Evolutionary conservation across 2,329 filamentous ascomycete species (phyloP).

Genomic region (Curvularia lunata): DNA sequence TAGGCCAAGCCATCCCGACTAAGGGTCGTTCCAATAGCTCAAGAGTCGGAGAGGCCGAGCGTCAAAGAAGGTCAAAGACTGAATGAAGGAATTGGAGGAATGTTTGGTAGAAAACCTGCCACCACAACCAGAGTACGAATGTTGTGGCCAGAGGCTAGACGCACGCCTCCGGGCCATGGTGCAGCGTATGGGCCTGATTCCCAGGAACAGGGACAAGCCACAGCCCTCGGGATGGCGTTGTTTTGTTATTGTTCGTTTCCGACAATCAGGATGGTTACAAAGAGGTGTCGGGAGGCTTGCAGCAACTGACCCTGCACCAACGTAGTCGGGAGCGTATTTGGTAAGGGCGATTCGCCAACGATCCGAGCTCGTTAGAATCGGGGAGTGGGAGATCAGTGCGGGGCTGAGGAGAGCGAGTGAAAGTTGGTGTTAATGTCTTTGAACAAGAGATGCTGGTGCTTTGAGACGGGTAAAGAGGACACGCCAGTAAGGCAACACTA

Average conservation of each 20-base stretch:
- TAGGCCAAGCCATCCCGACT: not conserved
- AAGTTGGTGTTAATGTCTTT: not conserved
- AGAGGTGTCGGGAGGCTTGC: constrained; percentile 12
- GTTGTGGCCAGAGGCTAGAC: not conserved
- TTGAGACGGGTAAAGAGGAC: not conserved
- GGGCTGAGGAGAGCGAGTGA: not conserved
- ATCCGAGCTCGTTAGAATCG: not conserved
- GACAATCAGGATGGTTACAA: constrained; percentile 12
- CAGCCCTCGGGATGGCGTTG: not conserved
- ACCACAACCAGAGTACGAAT: not conserved
- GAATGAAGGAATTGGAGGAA: not conserved
- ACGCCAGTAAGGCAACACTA: not conserved
- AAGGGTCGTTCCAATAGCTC: constrained; percentile 5
- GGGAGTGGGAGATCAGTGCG: not conserved
- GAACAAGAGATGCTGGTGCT: not conserved
- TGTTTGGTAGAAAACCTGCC: constrained; percentile 1
- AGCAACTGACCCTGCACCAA: not conserved
- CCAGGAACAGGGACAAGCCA: constrained; percentile 7
- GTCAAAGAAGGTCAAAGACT: not conserved
- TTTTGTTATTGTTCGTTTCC: constrained; percentile 9
- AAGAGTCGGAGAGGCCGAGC: not conserved
- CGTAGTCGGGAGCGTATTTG: not conserved
- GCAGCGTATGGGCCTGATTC: not conserved
- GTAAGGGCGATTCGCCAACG: not conserved
- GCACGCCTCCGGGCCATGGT: not conserved